A percentile compares a stretch with the other conserved stretches of the same genome.
phyloP scores from a whole-genome alignment of 441 rosid genomes.

The Aquilaria agallochum region DNA sequence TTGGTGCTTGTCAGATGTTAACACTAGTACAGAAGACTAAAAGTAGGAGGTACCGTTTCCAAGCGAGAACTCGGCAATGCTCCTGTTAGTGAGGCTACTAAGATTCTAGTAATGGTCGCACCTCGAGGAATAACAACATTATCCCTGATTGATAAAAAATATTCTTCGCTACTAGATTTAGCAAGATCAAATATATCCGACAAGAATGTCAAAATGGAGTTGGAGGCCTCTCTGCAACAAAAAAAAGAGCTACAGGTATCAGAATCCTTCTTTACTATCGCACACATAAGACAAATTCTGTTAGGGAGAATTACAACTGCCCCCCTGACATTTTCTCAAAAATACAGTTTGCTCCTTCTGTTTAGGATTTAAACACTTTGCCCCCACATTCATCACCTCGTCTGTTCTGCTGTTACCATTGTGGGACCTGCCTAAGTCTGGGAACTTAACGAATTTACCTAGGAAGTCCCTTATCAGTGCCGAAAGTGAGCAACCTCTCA shows the following conservation, averaged over 20 bases:
- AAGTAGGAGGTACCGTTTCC: slow-evolving; percentile 55
- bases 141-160: slow-evolving; percentile 65
- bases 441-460: too few species aligned
- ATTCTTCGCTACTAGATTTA: slow-evolving; percentile 58
- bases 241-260: background rate
- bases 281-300: too few species aligned
- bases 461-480: too few species aligned
- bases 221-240: slow-evolving; percentile 88
- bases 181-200: slow-evolving; percentile 84
- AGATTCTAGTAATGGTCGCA: slow-evolving; percentile 66
- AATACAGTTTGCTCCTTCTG: too few species aligned
- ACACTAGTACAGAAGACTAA: background rate
- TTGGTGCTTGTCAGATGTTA: background rate
- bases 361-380: too few species aligned
- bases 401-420: too few species aligned
- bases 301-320: too few species aligned
- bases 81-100: slow-evolving; percentile 88
- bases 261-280: too few species aligned
- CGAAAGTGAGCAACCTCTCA: too few species aligned
- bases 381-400: too few species aligned
- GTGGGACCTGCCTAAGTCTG: too few species aligned
- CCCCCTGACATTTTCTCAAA: too few species aligned
- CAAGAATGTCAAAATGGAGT: slow-evolving; percentile 91
- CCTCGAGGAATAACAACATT: slow-evolving; percentile 83
- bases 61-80: slow-evolving; percentile 96